Base-by-base conservation (phyloP, 2,329 filamentous ascomycete species). In the Ciborinia camelliae region DNA sequence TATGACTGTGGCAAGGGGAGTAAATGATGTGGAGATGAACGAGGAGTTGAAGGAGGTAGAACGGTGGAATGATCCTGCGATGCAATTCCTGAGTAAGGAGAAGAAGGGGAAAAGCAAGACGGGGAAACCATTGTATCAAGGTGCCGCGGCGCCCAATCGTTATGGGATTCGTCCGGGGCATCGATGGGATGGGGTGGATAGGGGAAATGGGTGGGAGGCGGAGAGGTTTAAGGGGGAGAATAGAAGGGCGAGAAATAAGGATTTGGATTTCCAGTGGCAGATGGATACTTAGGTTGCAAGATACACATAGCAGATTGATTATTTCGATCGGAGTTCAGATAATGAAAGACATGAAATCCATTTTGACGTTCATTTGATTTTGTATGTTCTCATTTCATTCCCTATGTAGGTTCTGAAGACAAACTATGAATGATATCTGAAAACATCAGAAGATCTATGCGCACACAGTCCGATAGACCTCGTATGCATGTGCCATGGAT, bases 171-270 rank as follows among this genome's bases (percentile, higher is more conserved):
- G 89, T 67, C 95, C 95, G 0, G 96, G 95, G 0, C 92, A 96
- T 79, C 82, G 91, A 69, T 99, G 95, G 95, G 95, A 99, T 81
- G 95, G 96, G 7, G 95, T 99, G 23, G 95, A 99, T 80, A 83
- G 95, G 69, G 84, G 91, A 26, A 99, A 92, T 78, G 94, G 94
- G 0, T 98, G 97, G 75, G 95, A 99, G 79, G 90, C 86, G 68
- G 89, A 97, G 75, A 90, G 93, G 79, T 98, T 98, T 79, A 92
- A 90, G 75, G 91, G 92, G 2, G 81, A 93, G 70, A 97, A 97
- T 76, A 81, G 86, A 70, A 85, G 85, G 70, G 86, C 88, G 72
- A 87, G 92, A 75, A 86, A 90, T 71, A 90, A 90, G 77, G 89
- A 89, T 39, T 77, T 98, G 73, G 88, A 94, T 72, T 98, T 97